A percentile compares a stretch with the other conserved stretches of the same genome.
phyloP scores from a whole-genome alignment of 768 basidiomycete genomes.

The Tremella yokohamensis region DNA sequence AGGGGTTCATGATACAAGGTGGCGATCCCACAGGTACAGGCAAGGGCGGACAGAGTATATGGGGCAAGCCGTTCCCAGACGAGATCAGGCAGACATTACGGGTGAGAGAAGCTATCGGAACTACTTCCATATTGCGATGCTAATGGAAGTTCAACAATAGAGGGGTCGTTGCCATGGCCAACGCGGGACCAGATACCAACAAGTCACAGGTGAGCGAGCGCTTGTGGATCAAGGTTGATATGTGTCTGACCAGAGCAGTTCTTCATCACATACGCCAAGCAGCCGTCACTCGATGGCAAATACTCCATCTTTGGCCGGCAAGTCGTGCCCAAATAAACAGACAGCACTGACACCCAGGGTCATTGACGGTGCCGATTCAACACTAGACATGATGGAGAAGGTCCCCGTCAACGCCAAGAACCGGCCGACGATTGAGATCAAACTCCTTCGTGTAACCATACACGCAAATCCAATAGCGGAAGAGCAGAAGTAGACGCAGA shows the following conservation, averaged over 20 bases:
- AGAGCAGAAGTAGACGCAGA: conserved; percentile 8
- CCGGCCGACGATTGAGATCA: conserved; percentile 79
- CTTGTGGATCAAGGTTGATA: background rate
- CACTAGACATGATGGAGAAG: conserved; percentile 88
- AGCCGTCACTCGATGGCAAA: conserved; percentile 88
- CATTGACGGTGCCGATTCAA: conserved; percentile 95
- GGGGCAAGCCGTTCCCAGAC: conserved; percentile 86
- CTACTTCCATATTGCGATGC: background rate
- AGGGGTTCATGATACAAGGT: conserved; percentile 85
- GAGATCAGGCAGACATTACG: conserved; percentile 92
- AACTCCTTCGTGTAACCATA: conserved; percentile 70
- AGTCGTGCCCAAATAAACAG: conserved; percentile 20
- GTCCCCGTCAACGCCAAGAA: conserved; percentile 88
- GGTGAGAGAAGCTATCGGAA: conserved; percentile 54
- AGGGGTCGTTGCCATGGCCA: conserved; percentile 97
- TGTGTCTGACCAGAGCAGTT: conserved; percentile 45
- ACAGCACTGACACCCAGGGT: conserved; percentile 54
- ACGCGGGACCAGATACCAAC: conserved; percentile 63
- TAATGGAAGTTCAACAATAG: conserved; percentile 78
- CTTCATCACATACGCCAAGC: conserved; percentile 76
- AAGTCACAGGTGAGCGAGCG: conserved; percentile 56
- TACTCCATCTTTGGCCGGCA: conserved; percentile 81
- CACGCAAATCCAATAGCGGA: conserved; percentile 96
- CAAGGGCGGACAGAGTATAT: conserved; percentile 94
- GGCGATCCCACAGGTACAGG: conserved; percentile 59